Evolutionary conservation across 768 basidiomycete species (phyloP).

Genomic region (Pleurotus tuoliensis): DNA sequence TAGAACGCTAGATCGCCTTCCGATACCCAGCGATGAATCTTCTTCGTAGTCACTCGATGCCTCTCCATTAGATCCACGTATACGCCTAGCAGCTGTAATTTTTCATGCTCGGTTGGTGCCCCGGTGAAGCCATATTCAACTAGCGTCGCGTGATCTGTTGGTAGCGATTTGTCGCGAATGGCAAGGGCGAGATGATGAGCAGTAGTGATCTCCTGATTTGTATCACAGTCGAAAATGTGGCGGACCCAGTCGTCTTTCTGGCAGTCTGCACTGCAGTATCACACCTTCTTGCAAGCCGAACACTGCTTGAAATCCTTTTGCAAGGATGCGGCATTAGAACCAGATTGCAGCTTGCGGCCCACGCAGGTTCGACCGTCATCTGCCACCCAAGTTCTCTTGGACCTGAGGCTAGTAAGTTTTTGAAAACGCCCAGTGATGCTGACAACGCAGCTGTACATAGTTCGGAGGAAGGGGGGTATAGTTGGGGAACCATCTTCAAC

Average conservation of each 20-base stretch:
- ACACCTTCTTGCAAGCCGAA: conserved; percentile 20
- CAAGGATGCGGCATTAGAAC: background rate
- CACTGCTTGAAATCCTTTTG: conserved; percentile 12
- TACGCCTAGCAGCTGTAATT: background rate
- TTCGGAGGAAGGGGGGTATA: too few relatives aligned
- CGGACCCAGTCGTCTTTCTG: conserved; percentile 25
- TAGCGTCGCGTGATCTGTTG: conserved; percentile 26
- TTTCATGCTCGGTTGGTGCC: background rate
- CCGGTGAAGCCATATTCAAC: conserved; percentile 21
- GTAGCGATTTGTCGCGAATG: conserved; percentile 19
- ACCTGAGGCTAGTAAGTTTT: too few relatives aligned
- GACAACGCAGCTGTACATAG: too few relatives aligned
- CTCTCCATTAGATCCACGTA: background rate
- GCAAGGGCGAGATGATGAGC: conserved; percentile 29
- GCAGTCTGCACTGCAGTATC: conserved; percentile 30
- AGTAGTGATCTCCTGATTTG: conserved; percentile 19
- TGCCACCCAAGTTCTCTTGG: too few relatives aligned
- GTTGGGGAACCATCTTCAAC: too few relatives aligned
- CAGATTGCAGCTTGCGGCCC: too few relatives aligned
- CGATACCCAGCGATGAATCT: background rate
- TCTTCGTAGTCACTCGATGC: background rate
- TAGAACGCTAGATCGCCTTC: background rate
- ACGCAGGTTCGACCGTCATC: too few relatives aligned
- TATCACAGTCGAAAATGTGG: conserved; percentile 32
- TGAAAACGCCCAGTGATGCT: too few relatives aligned